Conservation (phyloP, 2,329 filamentous ascomycete genomes). For the Beauveria caledonica region DNA sequence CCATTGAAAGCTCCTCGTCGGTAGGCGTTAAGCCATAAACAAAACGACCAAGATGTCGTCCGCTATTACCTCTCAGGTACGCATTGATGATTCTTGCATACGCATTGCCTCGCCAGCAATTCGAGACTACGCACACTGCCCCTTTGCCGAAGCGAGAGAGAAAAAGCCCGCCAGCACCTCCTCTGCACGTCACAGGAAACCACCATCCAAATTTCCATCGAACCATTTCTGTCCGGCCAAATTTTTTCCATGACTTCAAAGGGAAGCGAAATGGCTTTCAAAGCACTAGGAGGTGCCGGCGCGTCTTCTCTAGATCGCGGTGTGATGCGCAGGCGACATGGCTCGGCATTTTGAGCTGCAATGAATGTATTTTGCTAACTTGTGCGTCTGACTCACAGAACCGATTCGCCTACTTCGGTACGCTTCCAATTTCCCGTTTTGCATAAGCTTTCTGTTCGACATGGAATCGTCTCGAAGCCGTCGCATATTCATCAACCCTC, state of each 20-base stretch:
- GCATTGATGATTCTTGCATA: conserved; percentile 19
- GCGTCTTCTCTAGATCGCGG: background rate
- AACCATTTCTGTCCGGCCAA: background rate
- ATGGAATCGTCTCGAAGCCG: conserved; percentile 7
- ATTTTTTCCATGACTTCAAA: background rate
- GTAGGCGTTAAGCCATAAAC: conserved; percentile 41
- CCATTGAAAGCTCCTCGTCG: conserved; percentile 28
- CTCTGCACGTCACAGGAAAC: background rate
- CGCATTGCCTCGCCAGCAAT: background rate
- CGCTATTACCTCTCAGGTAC: conserved; percentile 45
- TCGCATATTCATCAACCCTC: background rate
- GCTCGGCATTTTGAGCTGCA: background rate
- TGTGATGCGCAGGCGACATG: background rate
- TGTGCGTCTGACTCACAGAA: conserved; percentile 51
- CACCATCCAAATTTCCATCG: background rate
- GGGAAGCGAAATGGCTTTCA: background rate
- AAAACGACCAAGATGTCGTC: conserved; percentile 53
- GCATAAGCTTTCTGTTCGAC: conserved; percentile 16
- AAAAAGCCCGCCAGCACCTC: background rate
- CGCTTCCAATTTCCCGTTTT: conserved; percentile 21
- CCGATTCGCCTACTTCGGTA: conserved; percentile 98
- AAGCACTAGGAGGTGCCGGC: background rate
- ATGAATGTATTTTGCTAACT: conserved; percentile 9
- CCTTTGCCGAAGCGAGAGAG: background rate
- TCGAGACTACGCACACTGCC: background rate